Conservation (phyloP, 768 basidiomycete species). For the Russula virescens region DNA sequence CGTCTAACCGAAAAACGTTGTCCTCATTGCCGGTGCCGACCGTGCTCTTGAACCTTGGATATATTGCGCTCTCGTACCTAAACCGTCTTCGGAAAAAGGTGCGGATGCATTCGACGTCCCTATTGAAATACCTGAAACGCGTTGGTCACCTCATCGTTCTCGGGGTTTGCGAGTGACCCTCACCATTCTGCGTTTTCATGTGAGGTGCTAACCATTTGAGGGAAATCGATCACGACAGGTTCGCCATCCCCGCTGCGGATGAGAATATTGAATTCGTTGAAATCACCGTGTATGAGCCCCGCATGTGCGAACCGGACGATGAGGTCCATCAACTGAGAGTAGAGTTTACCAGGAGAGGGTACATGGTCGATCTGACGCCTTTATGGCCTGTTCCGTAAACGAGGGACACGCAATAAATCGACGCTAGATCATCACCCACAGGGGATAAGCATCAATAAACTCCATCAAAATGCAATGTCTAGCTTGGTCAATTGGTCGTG, state of each 20-base stretch:
- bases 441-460: constrained; percentile 87
- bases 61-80: constrained; percentile 84
- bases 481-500: constrained; percentile 88
- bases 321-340: constrained; percentile 89
- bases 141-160: constrained; percentile 1
- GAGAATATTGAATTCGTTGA: constrained; percentile 98
- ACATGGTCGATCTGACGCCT: constrained; percentile 86
- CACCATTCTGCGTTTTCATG: constrained; percentile 97
- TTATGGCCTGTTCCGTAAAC: constrained; percentile 4
- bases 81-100: constrained; percentile 89
- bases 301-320: constrained; percentile 91
- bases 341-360: constrained; percentile 82
- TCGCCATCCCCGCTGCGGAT: constrained; percentile 71
- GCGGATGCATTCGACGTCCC: constrained; percentile 95
- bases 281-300: constrained; percentile 98
- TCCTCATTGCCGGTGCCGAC: constrained; percentile 45
- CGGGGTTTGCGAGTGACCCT: constrained; percentile 25
- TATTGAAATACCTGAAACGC: constrained; percentile 89
- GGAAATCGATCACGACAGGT: constrained; percentile 95
- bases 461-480: constrained; percentile 96
- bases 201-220: constrained; percentile 97
- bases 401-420: not conserved
- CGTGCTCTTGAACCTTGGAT: constrained; percentile 75
- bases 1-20: constrained; percentile 64
- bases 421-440: constrained; percentile 49